Base-by-base conservation (phyloP, 164 flowering plant genomes). In the Buxus sempervirens region DNA sequence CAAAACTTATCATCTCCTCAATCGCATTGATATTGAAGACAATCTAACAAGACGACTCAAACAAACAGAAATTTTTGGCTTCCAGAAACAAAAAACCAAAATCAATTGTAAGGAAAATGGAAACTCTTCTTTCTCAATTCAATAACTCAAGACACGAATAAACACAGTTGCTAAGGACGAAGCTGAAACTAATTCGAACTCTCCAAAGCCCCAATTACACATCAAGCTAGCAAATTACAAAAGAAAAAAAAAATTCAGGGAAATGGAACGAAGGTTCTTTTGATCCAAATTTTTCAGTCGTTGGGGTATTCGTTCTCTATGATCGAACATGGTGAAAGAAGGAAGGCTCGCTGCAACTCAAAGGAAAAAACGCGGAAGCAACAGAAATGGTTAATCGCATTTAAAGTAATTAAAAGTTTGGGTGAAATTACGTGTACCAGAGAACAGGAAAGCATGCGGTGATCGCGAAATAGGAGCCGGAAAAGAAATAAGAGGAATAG, bases 291-390 rank as follows among this genome's bases (percentile, higher is more conserved):
- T 41, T 41, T 41, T 12, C 45, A 48, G 25, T 22, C 0, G 6
- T 63, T 18, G 9, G n/a, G 8, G 42, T 58, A 10, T 48, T 59
- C 12, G 12, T 5, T 41, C 45, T 41, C 5, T 25, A 24, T 45
- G 72, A 56, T 66, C 73, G 59, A 70, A 26, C 12, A 54, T 61
- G 73, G 73, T n/a, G 38, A 24, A 28, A 22, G 51, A 59, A 23
- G 65, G 58, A 57, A 54, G 54, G 22, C 51, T 27, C 22, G 19
- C 54, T 14, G 63, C 59, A 9, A 32, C 65, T 72, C 70, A 56
- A 68, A 61, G 68, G 73, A 72, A 51, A 72, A 61, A 36, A 15
- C 70, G 42, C 42, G 14, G 56, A 63, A 68, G 60, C 48, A 73
- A 48, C 62, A 63, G 19, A 9, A 41, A 15, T 22, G 27, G 45